Evolutionary conservation across 108 stramenopile genomes (phyloP).

Genomic region (Licmophora abbreviata): DNA sequence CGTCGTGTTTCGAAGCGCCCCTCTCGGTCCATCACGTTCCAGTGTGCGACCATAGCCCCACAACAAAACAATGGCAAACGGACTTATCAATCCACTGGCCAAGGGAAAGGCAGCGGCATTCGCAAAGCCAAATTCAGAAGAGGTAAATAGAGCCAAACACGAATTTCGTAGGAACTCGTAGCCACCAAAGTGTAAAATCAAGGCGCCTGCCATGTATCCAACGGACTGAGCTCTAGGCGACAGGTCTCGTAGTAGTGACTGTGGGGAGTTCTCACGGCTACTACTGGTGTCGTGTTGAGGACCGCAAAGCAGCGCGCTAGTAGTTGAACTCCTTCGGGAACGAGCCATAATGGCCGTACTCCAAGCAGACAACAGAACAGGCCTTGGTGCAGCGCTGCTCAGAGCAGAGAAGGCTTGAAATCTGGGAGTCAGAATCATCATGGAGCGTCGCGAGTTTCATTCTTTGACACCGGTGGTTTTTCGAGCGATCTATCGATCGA

Average conservation of each 20-base stretch:
- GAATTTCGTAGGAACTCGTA: slow-evolving; percentile 66
- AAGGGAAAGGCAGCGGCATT: slow-evolving; percentile 55
- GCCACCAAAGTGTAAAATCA: slow-evolving; percentile 68
- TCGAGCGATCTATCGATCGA: too few relatives aligned
- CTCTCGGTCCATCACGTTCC: slow-evolving; percentile 51
- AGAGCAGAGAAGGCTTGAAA: too few relatives aligned
- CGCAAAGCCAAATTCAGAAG: slow-evolving; percentile 51
- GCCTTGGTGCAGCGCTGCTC: too few relatives aligned
- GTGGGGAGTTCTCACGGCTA: too few relatives aligned
- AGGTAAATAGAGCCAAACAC: slow-evolving; percentile 69
- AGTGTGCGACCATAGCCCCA: slow-evolving; percentile 43
- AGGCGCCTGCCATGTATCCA: slow-evolving; percentile 48
- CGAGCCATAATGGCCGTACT: too few relatives aligned
- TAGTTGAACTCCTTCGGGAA: too few relatives aligned
- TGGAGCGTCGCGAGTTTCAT: too few relatives aligned
- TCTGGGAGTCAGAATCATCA: too few relatives aligned
- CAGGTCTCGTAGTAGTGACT: background rate
- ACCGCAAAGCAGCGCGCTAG: too few relatives aligned
- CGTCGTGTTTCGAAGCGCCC: slow-evolving; percentile 37
- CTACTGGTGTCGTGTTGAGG: too few relatives aligned
- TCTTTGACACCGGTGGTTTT: too few relatives aligned
- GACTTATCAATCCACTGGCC: slow-evolving; percentile 68
- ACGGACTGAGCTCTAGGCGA: background rate
- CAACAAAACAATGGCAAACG: slow-evolving; percentile 42
- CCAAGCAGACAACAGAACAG: too few relatives aligned